These are phyloP conservation scores for Ambrosiella xylebori DNA, from an alignment of 2,329 filamentous ascomycete genomes.

Conservation along the genomic window DNA sequence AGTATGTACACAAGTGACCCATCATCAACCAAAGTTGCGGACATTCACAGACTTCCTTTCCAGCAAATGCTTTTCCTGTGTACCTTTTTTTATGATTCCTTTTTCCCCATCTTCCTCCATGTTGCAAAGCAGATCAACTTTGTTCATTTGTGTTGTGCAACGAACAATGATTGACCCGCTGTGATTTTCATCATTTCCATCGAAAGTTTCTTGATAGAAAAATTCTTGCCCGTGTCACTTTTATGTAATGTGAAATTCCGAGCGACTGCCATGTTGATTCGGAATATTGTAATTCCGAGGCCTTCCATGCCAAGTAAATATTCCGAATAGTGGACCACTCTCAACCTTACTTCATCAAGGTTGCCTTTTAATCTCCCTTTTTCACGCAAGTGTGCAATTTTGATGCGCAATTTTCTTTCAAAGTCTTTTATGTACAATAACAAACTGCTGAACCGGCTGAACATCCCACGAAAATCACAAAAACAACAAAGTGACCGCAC, in stretches of 20 bases:
- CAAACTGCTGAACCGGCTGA: too few species aligned
- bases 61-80: neutral
- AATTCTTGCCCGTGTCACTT: neutral
- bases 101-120: too few species aligned
- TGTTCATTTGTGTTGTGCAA: neutral
- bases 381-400: neutral
- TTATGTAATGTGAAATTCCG: neutral
- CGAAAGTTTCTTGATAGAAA: neutral
- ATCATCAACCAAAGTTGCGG: neutral
- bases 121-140: neutral
- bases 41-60: neutral
- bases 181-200: neutral
- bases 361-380: neutral
- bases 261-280: neutral
- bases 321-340: neutral
- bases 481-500: too few species aligned
- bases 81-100: too few species aligned
- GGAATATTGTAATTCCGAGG: neutral
- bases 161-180: neutral
- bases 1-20: neutral
- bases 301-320: neutral
- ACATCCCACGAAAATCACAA: too few species aligned
- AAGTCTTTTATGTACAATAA: neutral
- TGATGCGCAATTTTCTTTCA: neutral
- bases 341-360: neutral